Base-by-base conservation (phyloP, 768 basidiomycete genomes). In the Mrakia hoshinonis region DNA sequence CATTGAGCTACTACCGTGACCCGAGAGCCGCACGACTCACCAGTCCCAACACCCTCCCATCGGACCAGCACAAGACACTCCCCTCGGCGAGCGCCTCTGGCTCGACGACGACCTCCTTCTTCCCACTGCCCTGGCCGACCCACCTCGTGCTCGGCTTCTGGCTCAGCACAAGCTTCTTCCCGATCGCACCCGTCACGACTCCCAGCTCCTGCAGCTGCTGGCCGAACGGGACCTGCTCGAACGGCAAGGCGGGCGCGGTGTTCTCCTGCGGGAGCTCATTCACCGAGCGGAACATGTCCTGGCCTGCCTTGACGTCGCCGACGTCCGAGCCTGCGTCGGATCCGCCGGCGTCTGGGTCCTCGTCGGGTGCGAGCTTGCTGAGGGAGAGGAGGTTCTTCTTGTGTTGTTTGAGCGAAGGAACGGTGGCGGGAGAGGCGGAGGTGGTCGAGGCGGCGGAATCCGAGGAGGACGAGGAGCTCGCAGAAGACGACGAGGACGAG, bases 31-130 rank as follows among this genome's bases (percentile, higher is more conserved):
- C n/a, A n/a, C n/a, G n/a, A 61, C 72, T 52, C 48, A 73, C 72
- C 24, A 73, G n/a, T n/a, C 72, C 72, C 4, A 73, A 26, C 15
- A 73, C 72, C 29, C 72, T 48, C 1, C 67, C 67, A 61, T 73
- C 72, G 46, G 68, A 43, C 72, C 72, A 73, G 29, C 67, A 73
- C 18, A 73, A 46, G 24, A 73, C 51, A 6, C 34, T 52, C 3
- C 67, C 67, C 48, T 73, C 72, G 20, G 36, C 67, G 15, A 73
- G 29, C 9, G 67, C 51, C 2, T 72, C 58, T 10, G 58, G 36
- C 34, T 61, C 58, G 18, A 61, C 36, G 1, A 61, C 58, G 58
- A 61, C 58, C 58, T 18, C 64, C 65, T 38, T 49, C 55, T 11
- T 48, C 36, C 63, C 60, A 36, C 1, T 24, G 31, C 26, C 49